phyloP scores from a whole-genome alignment of 805 yeast species.

The Isabelozyma gotoi region DNA sequence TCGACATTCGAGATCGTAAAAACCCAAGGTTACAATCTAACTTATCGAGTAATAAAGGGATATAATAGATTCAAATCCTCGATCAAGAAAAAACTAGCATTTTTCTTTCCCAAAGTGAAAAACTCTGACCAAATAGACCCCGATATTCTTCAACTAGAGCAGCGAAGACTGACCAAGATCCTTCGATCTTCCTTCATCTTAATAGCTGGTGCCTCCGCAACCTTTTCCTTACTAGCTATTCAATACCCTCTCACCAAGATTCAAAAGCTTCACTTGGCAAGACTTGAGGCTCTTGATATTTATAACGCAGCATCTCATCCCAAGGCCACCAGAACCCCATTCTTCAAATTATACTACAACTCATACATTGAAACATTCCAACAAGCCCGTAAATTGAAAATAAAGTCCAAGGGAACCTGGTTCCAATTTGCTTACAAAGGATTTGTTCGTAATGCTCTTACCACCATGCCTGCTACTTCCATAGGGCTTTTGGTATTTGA shows the following conservation, averaged over 20 bases:
- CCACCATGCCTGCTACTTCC: slow-evolving; percentile 85
- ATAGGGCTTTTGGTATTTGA: slow-evolving; percentile 84
- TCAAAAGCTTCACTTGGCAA: slow-evolving; percentile 74
- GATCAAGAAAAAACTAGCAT: slow-evolving; percentile 5
- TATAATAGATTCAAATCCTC: slow-evolving; percentile 40
- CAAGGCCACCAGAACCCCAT: slow-evolving; percentile 21
- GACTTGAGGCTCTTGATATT: slow-evolving; percentile 78
- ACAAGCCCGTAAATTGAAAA: slow-evolving; percentile 55
- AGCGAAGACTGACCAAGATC: slow-evolving; percentile 44
- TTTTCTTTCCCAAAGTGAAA: slow-evolving; percentile 9
- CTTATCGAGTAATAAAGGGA: slow-evolving; percentile 45
- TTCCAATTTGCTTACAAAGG: slow-evolving; percentile 76
- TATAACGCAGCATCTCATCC: slow-evolving; percentile 39
- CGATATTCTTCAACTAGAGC: slow-evolving; percentile 27
- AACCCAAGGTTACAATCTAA: slow-evolving; percentile 57
- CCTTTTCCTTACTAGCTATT: slow-evolving; percentile 68
- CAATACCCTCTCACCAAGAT: slow-evolving; percentile 82
- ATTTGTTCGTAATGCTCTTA: slow-evolving; percentile 65
- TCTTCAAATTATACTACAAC: slow-evolving; percentile 59
- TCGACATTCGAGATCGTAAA: slow-evolving; percentile 77
- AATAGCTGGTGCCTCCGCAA: slow-evolving; percentile 86
- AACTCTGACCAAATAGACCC: slow-evolving; percentile 8
- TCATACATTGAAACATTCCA: slow-evolving; percentile 75
- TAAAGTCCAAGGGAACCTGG: slow-evolving; percentile 57
- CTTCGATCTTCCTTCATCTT: slow-evolving; percentile 69